Conservation (phyloP, 75 land plant genomes). For the Pinus albicaulis region DNA sequence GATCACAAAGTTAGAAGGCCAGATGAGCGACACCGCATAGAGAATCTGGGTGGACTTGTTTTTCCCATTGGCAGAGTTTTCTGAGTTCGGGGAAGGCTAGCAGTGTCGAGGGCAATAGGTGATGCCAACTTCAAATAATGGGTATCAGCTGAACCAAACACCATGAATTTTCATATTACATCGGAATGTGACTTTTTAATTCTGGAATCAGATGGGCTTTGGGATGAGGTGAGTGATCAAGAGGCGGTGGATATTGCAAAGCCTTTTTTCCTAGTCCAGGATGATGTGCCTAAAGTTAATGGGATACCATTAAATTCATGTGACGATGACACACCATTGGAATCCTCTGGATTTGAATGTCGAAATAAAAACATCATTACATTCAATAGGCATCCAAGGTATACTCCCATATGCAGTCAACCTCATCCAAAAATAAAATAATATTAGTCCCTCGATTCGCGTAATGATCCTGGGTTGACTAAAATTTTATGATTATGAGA, state of each 20-base stretch:
- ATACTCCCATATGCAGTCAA: too few species aligned
- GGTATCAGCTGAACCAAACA: slow-evolving; percentile 61
- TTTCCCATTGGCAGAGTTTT: slow-evolving; percentile 42
- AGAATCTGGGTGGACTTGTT: slow-evolving; percentile 66
- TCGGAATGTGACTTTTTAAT: slow-evolving; percentile 58
- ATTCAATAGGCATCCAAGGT: too few species aligned
- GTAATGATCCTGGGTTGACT: too few species aligned
- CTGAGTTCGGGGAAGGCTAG: slow-evolving; percentile 61
- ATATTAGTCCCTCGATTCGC: too few species aligned
- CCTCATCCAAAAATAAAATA: too few species aligned
- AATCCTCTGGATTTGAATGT: too few species aligned
- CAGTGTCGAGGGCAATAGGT: slow-evolving; percentile 68
- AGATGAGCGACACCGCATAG: slow-evolving; percentile 55
- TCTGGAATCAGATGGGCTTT: slow-evolving; percentile 77
- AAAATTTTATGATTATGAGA: too few species aligned
- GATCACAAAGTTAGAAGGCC: slow-evolving; percentile 46
- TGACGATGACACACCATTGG: too few species aligned
- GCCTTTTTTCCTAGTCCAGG: slow-evolving; percentile 19
- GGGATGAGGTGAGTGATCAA: slow-evolving; percentile 70
- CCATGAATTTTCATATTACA: slow-evolving; percentile 20
- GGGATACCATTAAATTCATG: too few species aligned
- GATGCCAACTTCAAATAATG: slow-evolving; percentile 61
- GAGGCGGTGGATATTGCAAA: slow-evolving; percentile 51
- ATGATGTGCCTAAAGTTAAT: not conserved
- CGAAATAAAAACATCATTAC: too few species aligned